Base-by-base conservation (phyloP, 2,329 filamentous ascomycete species). In the Diaporthe sp. region DNA sequence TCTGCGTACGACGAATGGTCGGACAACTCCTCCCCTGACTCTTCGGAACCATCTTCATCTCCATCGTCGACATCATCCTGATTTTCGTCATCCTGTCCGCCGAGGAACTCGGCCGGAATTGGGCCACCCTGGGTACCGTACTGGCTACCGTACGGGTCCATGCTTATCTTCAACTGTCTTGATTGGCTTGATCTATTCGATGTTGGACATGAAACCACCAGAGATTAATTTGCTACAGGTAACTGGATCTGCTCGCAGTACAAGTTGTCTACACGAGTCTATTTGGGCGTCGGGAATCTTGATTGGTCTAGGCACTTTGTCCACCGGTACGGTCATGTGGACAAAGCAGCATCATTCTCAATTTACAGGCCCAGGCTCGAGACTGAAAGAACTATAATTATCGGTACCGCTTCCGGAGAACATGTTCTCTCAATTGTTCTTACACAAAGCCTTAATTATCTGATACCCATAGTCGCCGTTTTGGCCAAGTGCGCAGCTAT, bases 381-480 rank as follows among this genome's bases (percentile, higher is more conserved):
- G 2, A 55, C 22, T 70, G 47, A 70, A 72, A 72, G 70, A 37
- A 42, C 13, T 61, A 0, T 4, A n/a, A 22, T 39, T 22, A 4
- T 42, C 44, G 15, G 34, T 10, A 63, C 61, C 61, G 61, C 57
- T 61, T 72, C 70, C 70, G 70, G 70, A 39, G 44, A 20, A 3
- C 20, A 31, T 49, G 28, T 44, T 22, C 25, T 37, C 31, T 67
- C 12, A n/a, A 61, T 13, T 49, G 1, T 31, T 15, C 2, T 10
- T 6, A 15, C 15, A 70, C 49, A 70, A 70, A 70, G 63, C 39
- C 17, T 65, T 4, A 47, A 31, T 1, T 5, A 44, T 22, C 13
- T n/a, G 12, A 42, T 28, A 10, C 25, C n/a, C 0, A 31, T 39
- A 12, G 15, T 15, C 5, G 15, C 20, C 28, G 28, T 13, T 51